Evolutionary conservation across 106 monocot species (phyloP), one percentile per base, ranked within the genome.

Genomic region (Narthecium ossifragum): DNA sequence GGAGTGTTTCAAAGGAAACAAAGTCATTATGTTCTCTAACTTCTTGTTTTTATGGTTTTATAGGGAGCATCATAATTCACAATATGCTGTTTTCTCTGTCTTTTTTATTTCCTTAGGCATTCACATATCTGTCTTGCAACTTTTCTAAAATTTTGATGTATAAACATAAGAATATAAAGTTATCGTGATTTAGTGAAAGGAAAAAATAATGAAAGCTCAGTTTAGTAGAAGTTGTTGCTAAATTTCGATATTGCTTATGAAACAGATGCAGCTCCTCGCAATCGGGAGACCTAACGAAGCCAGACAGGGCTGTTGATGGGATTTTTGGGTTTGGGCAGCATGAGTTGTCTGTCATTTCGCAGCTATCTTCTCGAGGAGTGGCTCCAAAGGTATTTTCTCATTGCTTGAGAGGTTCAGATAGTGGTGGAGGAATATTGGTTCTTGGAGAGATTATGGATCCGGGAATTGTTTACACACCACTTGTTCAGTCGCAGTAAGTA

Each of bases 321-420:
- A 96, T 96, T 57, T 96, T 90, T 69, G 94, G 94, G 30, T 86
- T 96, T 71, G 94, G 94, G 27, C 89, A 86, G 68, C 74, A 96
- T 53, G 75, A 64, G 2, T 51, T 86, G 47, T 96, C 94, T 65
- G 82, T 96, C 26, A 64, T 96, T 56, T 96, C 94, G 14, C 94
- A 94, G 71, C 64, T 94, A 28, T 83, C 77, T 24, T 78, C 82
- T 55, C 39, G 45, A 36, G 94, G 90, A 23, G 80, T 90, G 36
- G 60, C 90, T 45, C 94, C 94, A 31, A 86, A 80, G 53, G 89
- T 86, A 12, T 94, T 94, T 49, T 94, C 94, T 53, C 94, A 94
- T 68, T 94, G 94, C 73, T 63, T 94, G 36, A 90, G 71, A 71
- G 90, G 94, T 1, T 80, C 94, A 46, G 80, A 78, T 13, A 83